phyloP scores from a whole-genome alignment of 2,329 filamentous ascomycete species.

The Colletotrichum tofieldiae region DNA sequence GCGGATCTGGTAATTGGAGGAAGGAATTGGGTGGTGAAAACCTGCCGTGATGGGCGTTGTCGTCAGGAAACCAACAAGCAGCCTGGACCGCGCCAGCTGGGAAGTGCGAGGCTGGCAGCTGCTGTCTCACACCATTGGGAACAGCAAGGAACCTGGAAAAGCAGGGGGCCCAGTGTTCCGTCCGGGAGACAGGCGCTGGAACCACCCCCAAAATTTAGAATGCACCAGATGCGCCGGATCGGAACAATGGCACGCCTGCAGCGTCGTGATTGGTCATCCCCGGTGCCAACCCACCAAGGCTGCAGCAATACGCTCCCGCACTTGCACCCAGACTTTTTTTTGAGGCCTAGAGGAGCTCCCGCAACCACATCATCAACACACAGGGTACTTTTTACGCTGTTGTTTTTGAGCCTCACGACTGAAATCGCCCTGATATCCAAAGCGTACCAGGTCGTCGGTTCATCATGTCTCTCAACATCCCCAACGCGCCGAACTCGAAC shows the following conservation, averaged over 20 bases:
- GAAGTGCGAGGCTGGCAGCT: constrained; percentile 37
- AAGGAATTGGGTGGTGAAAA: constrained; percentile 29
- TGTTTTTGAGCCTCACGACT: constrained; percentile 36
- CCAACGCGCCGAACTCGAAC: constrained; percentile 91
- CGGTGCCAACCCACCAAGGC: constrained; percentile 41
- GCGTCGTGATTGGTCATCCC: constrained; percentile 42
- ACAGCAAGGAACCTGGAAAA: constrained; percentile 1
- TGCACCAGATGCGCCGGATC: constrained; percentile 42
- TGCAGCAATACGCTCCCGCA: constrained; percentile 36
- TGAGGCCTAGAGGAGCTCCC: constrained; percentile 40
- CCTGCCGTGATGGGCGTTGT: constrained; percentile 26
- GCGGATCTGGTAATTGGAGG: constrained; percentile 31
- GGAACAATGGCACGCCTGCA: constrained; percentile 41
- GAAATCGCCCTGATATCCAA: constrained; percentile 16
- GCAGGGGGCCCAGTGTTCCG: constrained; percentile 26
- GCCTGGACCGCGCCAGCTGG: constrained; percentile 28
- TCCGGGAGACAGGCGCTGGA: constrained; percentile 18
- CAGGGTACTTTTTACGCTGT: constrained; percentile 32
- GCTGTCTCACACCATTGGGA: constrained; percentile 25
- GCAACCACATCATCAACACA: constrained; percentile 40
- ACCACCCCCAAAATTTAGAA: constrained; percentile 43
- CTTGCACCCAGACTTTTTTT: constrained; percentile 45
- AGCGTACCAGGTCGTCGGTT: constrained; percentile 33
- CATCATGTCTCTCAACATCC: constrained; percentile 95
- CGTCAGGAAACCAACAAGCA: constrained; percentile 31